Conservation (phyloP, 352 stramenopile species). For the Phytophthora fragariaefolia region DNA sequence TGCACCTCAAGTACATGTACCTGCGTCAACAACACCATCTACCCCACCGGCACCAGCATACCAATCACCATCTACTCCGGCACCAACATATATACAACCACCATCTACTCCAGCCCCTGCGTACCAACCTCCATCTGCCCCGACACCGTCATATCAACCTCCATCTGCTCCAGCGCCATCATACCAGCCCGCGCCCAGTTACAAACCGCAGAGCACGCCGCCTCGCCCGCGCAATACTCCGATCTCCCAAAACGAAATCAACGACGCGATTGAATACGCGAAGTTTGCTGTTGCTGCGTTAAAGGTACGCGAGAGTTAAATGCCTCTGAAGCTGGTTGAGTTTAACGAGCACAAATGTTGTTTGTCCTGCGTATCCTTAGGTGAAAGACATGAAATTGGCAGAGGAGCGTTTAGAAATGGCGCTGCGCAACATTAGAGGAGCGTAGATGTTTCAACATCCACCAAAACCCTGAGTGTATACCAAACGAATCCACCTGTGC, state of each 20-base stretch:
- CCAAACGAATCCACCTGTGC: conserved; percentile 5
- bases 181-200: conserved; percentile 27
- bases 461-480: not conserved
- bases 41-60: conserved; percentile 9
- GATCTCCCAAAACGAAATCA: conserved; percentile 74
- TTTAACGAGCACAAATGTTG: not conserved
- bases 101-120: conserved; percentile 13
- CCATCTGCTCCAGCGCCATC: conserved; percentile 21
- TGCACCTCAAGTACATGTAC: no score
- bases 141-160: conserved; percentile 22
- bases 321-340: not conserved
- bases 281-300: conserved; percentile 86
- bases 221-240: conserved; percentile 42
- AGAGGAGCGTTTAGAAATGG: conserved; percentile 79
- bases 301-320: conserved; percentile 50
- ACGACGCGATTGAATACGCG: conserved; percentile 83
- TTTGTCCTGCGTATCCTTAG: conserved; percentile 27
- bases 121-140: conserved; percentile 13
- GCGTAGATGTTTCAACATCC: conserved; percentile 15
- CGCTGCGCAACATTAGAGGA: conserved; percentile 73
- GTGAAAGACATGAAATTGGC: conserved; percentile 86
- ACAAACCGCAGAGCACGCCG: conserved; percentile 26
- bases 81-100: conserved; percentile 30
- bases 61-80: conserved; percentile 15
- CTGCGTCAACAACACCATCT: no score